Evolutionary conservation across 75 land plant species (phyloP).

Genomic region (Gnetum montanum): DNA sequence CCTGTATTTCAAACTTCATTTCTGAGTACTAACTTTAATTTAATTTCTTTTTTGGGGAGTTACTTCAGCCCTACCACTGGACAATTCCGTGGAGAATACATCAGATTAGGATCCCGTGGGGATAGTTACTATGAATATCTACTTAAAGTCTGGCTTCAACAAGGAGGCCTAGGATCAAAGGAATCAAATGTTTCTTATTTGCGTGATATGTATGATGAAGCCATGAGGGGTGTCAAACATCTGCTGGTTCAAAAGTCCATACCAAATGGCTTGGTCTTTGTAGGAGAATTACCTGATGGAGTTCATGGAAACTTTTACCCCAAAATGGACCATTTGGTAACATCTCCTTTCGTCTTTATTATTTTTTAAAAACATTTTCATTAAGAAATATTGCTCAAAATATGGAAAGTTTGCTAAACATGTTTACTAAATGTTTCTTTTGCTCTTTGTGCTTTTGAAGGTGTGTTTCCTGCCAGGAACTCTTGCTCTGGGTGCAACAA

Average conservation of each 20-base stretch:
- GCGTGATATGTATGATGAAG: conserved; percentile 90
- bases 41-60: neutral
- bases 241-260: conserved; percentile 63
- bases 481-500: conserved; percentile 95
- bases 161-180: conserved; percentile 15
- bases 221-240: conserved; percentile 84
- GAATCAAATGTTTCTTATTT: conserved; percentile 37
- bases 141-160: conserved; percentile 89
- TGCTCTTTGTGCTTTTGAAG: conserved; percentile 35
- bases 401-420: too few species aligned
- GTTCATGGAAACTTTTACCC: conserved; percentile 48
- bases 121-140: conserved; percentile 98
- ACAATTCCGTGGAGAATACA: conserved; percentile 75
- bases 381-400: too few species aligned
- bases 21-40: neutral
- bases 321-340: conserved; percentile 99
- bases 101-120: conserved; percentile 93
- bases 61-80: conserved; percentile 76
- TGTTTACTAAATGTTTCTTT: too few species aligned
- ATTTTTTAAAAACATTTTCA: too few species aligned
- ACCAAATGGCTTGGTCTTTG: conserved; percentile 81
- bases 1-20: neutral
- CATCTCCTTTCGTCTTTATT: conserved; percentile 4
- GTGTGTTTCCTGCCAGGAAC: conserved; percentile 91
- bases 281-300: conserved; percentile 86